Base-by-base conservation (phyloP, 208 protist genomes). In the Crithidia expoeki region DNA sequence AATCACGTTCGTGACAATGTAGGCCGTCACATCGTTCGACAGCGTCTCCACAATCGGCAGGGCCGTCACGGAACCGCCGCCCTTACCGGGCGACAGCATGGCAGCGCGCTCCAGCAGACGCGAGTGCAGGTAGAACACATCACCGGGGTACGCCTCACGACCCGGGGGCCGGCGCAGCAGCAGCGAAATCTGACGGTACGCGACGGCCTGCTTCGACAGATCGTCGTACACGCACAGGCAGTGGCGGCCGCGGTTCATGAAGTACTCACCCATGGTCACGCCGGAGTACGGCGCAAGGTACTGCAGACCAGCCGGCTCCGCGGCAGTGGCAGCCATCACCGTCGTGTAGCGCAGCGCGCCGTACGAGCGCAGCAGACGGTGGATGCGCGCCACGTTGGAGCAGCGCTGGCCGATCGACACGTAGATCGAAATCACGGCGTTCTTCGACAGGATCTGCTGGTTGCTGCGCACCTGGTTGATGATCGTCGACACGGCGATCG, bases 101-200 rank as follows among this genome's bases (percentile, higher is more conserved):
- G 92, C 91, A n/a, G 95, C 92, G 69, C 95, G 89, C 81, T 98
- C 95, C 64, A 98, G 83, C 19, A 98, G 83, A 51, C 95, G 91
- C 28, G 92, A 97, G 87, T 98, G 95, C 23, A 98, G 88, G 83
- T 98, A 98, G 83, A 98, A 98, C 49, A 98, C 95, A 83, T 98
- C 95, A 80, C 95, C 95, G 63, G 95, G 95, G 81, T 98, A 98
- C 28, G 93, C 95, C 84, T 97, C 90, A 75, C 94, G 90, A 50
- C 93, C 91, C 36, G 95, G 93, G 17, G 93, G 95, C 67, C 93
- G 90, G 63, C 95, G 89, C 28, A 98, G 88, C 52, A 98, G 84
- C 49, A 98, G 82, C 30, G 95, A 98, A 74, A 98, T 93, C 76
- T 98, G 95, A 78, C 95, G 93, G 89, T 98, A 97, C 46, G 95